These are phyloP conservation scores for Saposhnikovia divaricata DNA, from an alignment of 129 eudicot genomes.

Conservation along the genomic window DNA sequence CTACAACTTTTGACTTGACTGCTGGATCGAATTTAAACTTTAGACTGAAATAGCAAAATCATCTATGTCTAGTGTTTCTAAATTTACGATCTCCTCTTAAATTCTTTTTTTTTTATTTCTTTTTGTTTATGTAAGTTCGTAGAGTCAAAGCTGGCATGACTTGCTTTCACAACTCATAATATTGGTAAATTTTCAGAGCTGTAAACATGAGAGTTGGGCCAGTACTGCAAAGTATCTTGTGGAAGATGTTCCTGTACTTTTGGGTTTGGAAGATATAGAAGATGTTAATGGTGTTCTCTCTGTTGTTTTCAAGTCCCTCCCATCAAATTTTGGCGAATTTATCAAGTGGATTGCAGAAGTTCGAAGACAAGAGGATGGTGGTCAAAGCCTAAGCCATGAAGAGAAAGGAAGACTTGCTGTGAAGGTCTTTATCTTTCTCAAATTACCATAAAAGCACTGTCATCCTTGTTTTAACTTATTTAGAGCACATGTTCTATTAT, in stretches of 20 bases:
- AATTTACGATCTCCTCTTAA: background rate
- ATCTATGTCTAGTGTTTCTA: background rate
- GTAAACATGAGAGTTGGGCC: slow-evolving; percentile 93
- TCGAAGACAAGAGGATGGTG: slow-evolving; percentile 74
- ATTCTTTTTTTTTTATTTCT: background rate
- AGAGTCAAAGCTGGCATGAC: background rate
- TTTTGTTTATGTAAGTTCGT: background rate
- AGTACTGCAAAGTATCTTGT: slow-evolving; percentile 70
- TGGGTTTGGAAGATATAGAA: slow-evolving; percentile 44
- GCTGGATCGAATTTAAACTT: background rate
- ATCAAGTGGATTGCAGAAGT: slow-evolving; percentile 97
- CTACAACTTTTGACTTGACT: background rate
- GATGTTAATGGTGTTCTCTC: slow-evolving; percentile 54
- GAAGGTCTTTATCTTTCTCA: slow-evolving; percentile 41
- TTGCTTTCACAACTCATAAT: background rate
- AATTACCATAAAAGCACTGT: background rate
- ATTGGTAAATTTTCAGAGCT: slow-evolving; percentile 51
- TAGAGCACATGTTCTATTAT: slow-evolving; percentile 1
- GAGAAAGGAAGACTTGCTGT: slow-evolving; percentile 64
- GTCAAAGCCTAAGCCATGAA: slow-evolving; percentile 65
- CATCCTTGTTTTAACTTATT: background rate
- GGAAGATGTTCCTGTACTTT: slow-evolving; percentile 80
- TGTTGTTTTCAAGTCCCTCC: slow-evolving; percentile 59
- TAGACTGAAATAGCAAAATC: background rate
- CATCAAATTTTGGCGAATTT: slow-evolving; percentile 73